These are phyloP conservation scores for grape (Vitis vinifera) DNA, from an alignment of 164 flowering plant species.

Conservation along the genomic window DNA sequence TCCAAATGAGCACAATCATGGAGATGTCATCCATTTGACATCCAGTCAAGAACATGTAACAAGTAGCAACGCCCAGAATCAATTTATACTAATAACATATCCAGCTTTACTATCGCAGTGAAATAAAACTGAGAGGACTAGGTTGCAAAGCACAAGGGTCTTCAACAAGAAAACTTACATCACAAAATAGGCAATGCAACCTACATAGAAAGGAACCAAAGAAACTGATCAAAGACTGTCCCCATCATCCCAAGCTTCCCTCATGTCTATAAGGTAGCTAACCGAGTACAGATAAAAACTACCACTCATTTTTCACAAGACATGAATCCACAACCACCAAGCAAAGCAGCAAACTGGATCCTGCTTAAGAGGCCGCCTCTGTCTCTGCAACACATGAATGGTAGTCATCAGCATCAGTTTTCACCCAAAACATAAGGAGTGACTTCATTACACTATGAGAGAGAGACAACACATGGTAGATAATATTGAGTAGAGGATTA, in stretches of 20 bases:
- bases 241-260: background rate
- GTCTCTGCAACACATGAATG: background rate
- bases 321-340: background rate
- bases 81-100: background rate
- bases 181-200: background rate
- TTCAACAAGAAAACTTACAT: background rate
- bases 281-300: too few relatives aligned
- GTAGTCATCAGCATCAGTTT: background rate
- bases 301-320: background rate
- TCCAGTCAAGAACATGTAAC: background rate
- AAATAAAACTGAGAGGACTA: background rate
- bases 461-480: background rate
- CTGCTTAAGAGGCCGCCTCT: background rate
- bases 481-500: background rate
- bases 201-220: constrained; percentile 2
- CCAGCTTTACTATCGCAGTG: background rate
- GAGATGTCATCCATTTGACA: background rate
- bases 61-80: background rate
- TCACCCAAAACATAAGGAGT: background rate
- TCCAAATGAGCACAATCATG: too few relatives aligned
- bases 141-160: constrained; percentile 4
- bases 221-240: background rate
- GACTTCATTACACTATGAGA: background rate
- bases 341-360: background rate
- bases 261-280: too few relatives aligned